Conservation (phyloP, 495 filamentous ascomycete species). For the Cairneyella variabilis region DNA sequence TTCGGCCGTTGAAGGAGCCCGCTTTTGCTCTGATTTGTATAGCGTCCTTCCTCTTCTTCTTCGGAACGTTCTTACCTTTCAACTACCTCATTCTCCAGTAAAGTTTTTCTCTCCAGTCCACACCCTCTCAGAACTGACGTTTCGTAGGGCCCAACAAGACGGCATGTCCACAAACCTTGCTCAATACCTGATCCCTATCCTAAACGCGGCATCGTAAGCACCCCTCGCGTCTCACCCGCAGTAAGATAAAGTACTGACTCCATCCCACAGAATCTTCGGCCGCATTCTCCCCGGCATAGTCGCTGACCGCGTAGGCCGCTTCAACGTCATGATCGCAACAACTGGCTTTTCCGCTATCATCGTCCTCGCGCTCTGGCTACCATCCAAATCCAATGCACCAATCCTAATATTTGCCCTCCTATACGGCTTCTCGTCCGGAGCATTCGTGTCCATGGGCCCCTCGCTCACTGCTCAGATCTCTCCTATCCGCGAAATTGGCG, state of each 20-base stretch:
- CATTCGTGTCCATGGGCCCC: constrained; percentile 62
- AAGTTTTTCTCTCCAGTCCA: background rate
- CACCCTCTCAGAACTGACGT: background rate
- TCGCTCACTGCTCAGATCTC: constrained; percentile 64
- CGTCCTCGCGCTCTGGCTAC: constrained; percentile 67
- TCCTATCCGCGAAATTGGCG: constrained; percentile 67
- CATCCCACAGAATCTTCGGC: constrained; percentile 55
- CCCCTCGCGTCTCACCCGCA: constrained; percentile 4
- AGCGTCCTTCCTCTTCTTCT: constrained; percentile 61
- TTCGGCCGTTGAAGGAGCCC: constrained; percentile 55
- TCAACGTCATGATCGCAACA: constrained; percentile 68
- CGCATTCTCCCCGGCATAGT: constrained; percentile 68
- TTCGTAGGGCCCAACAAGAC: constrained; percentile 38
- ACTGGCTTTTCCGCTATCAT: constrained; percentile 56
- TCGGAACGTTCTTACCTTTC: constrained; percentile 70
- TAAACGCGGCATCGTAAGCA: constrained; percentile 65
- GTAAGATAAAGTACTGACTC: constrained; percentile 2
- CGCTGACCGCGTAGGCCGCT: constrained; percentile 69
- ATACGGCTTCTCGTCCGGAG: constrained; percentile 71
- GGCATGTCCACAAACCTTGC: constrained; percentile 58
- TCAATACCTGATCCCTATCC: constrained; percentile 64
- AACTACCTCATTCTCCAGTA: constrained; percentile 60
- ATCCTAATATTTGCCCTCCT: constrained; percentile 25
- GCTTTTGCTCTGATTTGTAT: constrained; percentile 48
- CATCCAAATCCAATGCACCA: constrained; percentile 52